Base-by-base conservation (phyloP, 495 filamentous ascomycete genomes). In the Apodospora peruviana region DNA sequence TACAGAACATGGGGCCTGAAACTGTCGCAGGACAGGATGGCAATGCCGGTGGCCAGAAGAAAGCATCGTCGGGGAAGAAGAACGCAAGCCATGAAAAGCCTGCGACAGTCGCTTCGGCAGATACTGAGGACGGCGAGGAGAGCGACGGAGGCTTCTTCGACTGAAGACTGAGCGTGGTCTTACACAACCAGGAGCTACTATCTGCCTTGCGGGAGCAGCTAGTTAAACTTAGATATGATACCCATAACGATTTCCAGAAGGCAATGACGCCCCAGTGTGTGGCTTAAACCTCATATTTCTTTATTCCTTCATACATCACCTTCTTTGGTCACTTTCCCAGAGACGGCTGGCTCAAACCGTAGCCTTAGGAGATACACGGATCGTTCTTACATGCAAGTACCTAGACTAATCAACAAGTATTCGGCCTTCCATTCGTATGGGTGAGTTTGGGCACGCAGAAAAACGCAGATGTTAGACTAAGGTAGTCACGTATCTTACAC, bases 1-100 rank as follows among this genome's bases (percentile, higher is more conserved):
- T 74, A 34, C 60, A 84, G 40, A 79, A 89, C 49, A 60, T 54
- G 42, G 48, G 43, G 36, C 45, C 57, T 11, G 51, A 55, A 27
- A 16, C 22, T 17, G 19, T 2, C 43, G 16, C 21, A n/a, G 43
- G 43, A 17, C 8, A 40, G 18, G 37, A 3, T 9, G 37, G 18
- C 1, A 20, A 40, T 51, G 23, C 11, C 0, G 32, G 1, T 23
- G 3, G 17, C 14, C 23, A 19, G 35, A 39, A 16, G 16, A 21
- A 35, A 20, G 40, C 29, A 37, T 14, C 40, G 40, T 19, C 24
- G n/a, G 25, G 27, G 47, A 39, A 32, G 44, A 24, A 19, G 53
- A 17, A 46, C 12, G 36, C 18, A 17, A 32, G 24, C 18, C 21
- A 18, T 17, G 42, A 29, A n/a, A 49, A 47, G 21, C 20, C 5